Evolutionary conservation across 257 asterid genomes (phyloP).

Genomic region (Solanum chaucha): DNA sequence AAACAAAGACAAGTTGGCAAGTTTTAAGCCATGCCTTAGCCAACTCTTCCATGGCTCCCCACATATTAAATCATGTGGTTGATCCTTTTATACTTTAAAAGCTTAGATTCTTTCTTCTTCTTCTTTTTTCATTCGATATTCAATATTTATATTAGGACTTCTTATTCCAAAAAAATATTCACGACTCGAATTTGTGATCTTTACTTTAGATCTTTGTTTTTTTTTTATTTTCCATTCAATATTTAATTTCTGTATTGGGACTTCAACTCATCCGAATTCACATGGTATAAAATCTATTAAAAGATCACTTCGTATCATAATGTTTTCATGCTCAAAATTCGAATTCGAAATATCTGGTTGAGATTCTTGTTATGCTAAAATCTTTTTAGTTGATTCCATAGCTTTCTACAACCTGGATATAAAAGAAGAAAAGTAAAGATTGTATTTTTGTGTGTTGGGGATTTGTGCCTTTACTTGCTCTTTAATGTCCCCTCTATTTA

Average conservation of each 20-base stretch:
- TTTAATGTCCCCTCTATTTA: constrained; percentile 1
- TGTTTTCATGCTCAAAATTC: background rate
- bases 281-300: background rate
- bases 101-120: background rate
- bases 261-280: background rate
- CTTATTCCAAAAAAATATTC: background rate
- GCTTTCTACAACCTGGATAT: background rate
- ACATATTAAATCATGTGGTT: background rate
- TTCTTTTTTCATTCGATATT: background rate
- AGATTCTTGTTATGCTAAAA: background rate
- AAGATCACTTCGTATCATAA: background rate
- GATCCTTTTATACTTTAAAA: background rate
- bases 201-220: background rate
- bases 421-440: background rate
- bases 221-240: background rate
- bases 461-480: constrained; percentile 3
- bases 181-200: fast-evolving
- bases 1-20: constrained; percentile 1
- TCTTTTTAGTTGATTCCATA: background rate
- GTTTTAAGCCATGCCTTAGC: constrained; percentile 2
- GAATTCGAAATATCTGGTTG: background rate
- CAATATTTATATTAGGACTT: background rate
- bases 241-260: background rate
- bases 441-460: background rate
- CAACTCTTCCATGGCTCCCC: background rate